These are phyloP conservation scores for Aspergillus terreus DNA, from an alignment of 2,329 filamentous ascomycete species.

Conservation along the genomic window DNA sequence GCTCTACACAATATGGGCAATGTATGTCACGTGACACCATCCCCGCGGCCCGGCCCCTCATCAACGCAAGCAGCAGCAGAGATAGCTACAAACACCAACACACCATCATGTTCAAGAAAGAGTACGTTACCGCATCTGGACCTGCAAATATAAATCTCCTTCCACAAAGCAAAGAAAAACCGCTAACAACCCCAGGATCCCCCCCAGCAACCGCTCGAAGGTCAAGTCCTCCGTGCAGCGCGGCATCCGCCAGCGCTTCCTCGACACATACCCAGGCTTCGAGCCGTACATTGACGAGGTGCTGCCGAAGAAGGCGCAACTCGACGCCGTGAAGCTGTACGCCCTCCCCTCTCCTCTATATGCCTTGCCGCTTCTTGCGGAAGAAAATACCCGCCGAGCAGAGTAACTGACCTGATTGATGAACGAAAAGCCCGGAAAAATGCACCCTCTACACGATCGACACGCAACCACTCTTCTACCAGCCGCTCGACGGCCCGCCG, in stretches of 20 bases:
- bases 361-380: background rate
- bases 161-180: background rate
- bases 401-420: too few species aligned
- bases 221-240: conserved; percentile 96
- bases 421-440: conserved; percentile 61
- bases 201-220: conserved; percentile 80
- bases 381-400: background rate
- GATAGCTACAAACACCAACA: conserved; percentile 6
- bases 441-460: conserved; percentile 84
- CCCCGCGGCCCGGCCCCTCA: conserved; percentile 1
- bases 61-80: background rate
- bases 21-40: background rate
- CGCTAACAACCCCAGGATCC: conserved; percentile 40
- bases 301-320: conserved; percentile 87
- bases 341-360: conserved; percentile 12
- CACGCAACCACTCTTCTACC: conserved; percentile 79
- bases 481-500: conserved; percentile 72
- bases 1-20: background rate
- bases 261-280: conserved; percentile 81
- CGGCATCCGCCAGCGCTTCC: conserved; percentile 73
- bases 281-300: conserved; percentile 88
- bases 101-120: conserved; percentile 81
- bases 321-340: conserved; percentile 84
- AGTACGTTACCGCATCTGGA: conserved; percentile 57
- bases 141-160: too few species aligned